Conservation (phyloP, 805 yeast genomes). For the Torulaspora microellipsoides region DNA sequence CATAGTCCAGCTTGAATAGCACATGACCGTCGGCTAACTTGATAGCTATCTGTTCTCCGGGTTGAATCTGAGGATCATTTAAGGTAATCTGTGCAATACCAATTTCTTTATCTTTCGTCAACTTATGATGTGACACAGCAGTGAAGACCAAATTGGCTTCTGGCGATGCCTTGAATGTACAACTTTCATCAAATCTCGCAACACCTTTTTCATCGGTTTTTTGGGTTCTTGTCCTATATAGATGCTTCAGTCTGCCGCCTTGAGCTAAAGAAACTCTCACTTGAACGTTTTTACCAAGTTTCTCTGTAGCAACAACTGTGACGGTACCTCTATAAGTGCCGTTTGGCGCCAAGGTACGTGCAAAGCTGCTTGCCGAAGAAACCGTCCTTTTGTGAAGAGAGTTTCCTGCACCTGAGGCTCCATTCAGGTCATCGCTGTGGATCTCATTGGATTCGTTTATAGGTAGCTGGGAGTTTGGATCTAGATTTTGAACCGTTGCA, state of each 20-base stretch:
- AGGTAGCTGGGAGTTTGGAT: conserved; percentile 14
- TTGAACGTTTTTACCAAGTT: conserved; percentile 41
- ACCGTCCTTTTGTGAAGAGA: conserved; percentile 17
- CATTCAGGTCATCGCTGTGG: background rate
- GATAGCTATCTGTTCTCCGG: conserved; percentile 29
- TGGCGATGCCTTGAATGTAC: conserved; percentile 61
- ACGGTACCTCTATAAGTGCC: conserved; percentile 47
- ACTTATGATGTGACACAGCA: conserved; percentile 61
- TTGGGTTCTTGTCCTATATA: conserved; percentile 58
- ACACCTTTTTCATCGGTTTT: conserved; percentile 46
- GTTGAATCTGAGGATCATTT: conserved; percentile 38
- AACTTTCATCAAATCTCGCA: conserved; percentile 57
- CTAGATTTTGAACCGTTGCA: conserved; percentile 21
- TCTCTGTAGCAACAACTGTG: conserved; percentile 45
- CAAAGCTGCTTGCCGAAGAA: conserved; percentile 22
- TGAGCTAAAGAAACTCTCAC: conserved; percentile 51
- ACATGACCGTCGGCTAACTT: conserved; percentile 31
- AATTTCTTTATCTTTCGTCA: conserved; percentile 65
- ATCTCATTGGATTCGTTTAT: conserved; percentile 15
- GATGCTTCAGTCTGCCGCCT: conserved; percentile 45
- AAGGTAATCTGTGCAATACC: conserved; percentile 55
- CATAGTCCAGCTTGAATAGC: conserved; percentile 28
- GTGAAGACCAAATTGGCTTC: conserved; percentile 57
- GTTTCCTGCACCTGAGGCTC: conserved; percentile 14
- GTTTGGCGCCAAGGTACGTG: conserved; percentile 31